Base-by-base conservation (phyloP, 2,329 filamentous ascomycete genomes). In the Fusarium protoensiforme region DNA sequence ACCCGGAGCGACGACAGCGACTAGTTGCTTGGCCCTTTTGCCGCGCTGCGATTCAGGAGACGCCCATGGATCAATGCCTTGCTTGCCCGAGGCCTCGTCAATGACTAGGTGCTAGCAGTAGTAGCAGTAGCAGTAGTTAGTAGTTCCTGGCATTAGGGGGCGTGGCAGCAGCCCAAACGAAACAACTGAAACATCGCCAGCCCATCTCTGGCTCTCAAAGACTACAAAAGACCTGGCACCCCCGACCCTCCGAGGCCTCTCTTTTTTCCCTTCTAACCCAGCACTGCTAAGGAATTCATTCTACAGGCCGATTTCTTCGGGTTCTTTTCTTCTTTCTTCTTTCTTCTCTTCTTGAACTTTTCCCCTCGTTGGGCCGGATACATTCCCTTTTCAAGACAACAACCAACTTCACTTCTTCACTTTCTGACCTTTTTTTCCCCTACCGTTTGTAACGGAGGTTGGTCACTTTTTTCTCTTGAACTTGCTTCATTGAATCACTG, bases 261-360 rank as follows among this genome's bases (percentile, higher is more conserved):
- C 35, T 51, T 43, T n/a, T 67, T 5, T 20, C 41, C 41, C 64
- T 72, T 57, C 46, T 29, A 51, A n/a, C 53, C 61, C 74, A 75
- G 75, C 67, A 77, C 67, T 66, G 63, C 75, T 71, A 68, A 77
- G 75, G 74, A 77, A 77, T 73, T 75, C 64, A 41, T 62, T 74
- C 61, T 74, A 62, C 61, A 72, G 48, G 70, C 59, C 43, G 46
- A 61, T 62, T 51, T 65, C 65, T 69, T 67, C 61, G 62, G 58
- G 24, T 64, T 59, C 24, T 24, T 66, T 69, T 64, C 18, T 63
- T 66, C 54, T 68, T 62, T 68, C 58, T 56, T 63, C 61, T 56
- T 61, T 53, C 46, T 64, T 67, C 61, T 27, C 22, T 69, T 62
- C 60, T 72, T 70, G 51, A 74, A 51, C 46, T 69, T 69, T 53